Evolutionary conservation across 371 early-diverging fungal genomes (phyloP), one percentile per base, ranked within the genome.

Genomic region (Syncephalis fuscata): DNA sequence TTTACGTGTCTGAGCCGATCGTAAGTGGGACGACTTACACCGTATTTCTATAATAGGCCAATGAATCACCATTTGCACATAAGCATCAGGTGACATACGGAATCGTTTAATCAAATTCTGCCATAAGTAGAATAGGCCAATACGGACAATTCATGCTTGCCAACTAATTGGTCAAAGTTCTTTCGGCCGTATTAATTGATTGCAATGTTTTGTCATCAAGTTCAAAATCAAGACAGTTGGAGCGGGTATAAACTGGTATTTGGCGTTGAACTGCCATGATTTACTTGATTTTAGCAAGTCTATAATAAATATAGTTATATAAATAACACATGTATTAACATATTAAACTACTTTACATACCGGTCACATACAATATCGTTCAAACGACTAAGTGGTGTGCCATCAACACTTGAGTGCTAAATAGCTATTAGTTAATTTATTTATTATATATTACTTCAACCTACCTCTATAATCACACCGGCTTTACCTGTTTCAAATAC

Each of bases 401-500:
- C 96, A 57, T 96, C 96, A 92, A 92, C 92, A 67, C 81, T 85
- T 46, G 90, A 87, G 67, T 95, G 96, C 75, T 65, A 57, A 7
- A 42, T 22, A 15, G 11, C 41, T 25, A 25, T 41, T 39, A 23
- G 22, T 10, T 21, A 20, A 5, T 39, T 7, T 2, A 36, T 39
- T 37, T 19, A n/a, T 2, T 2, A 21, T 17, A n/a, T 19, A 10
- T 36, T 23, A n/a, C n/a, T n/a, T n/a, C n/a, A n/a, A 17, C 49
- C 16, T 53, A 66, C 66, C 64, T 95, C 96, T 48, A 87, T 92
- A 49, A 74, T 74, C 73, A 92, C 88, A 26, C 93, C 96, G 45
- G 92, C 91, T 64, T 81, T 86, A 55, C 92, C 94, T 67, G 94
- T 92, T 25, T 90, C 91, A 64, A 82, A 89, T 38, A 92, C 82